Percentiles rank a stretch among this genome's conserved stretches.
phyloP scores from a whole-genome alignment of 2,329 filamentous ascomycete species.

The Lachnellula cervina region DNA sequence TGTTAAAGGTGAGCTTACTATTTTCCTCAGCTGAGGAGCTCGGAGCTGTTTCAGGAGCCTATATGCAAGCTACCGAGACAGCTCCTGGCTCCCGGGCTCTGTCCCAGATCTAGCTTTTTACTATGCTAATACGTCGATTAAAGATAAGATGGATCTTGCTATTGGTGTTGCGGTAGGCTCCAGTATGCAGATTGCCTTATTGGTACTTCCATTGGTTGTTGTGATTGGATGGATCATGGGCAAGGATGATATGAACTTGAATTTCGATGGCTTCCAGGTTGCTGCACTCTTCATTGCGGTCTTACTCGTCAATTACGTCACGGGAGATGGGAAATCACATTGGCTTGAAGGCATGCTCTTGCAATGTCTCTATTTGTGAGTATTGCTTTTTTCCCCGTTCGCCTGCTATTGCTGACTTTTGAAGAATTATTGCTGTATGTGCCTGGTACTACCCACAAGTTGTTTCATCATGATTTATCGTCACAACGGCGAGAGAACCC shows the following conservation, averaged over 20 bases:
- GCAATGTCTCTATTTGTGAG: constrained; percentile 29
- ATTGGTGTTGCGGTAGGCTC: constrained; percentile 80
- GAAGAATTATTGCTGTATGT: constrained; percentile 19
- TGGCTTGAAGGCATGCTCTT: constrained; percentile 35
- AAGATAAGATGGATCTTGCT: constrained; percentile 72
- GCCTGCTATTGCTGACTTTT: neutral
- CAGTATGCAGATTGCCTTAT: constrained; percentile 76
- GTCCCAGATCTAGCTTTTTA: too few species aligned
- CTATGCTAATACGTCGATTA: too few species aligned
- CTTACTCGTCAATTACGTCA: constrained; percentile 80
- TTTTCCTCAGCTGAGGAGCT: too few species aligned
- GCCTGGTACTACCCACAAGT: constrained; percentile 19
- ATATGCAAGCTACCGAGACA: too few species aligned
- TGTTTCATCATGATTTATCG: neutral
- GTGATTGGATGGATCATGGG: constrained; percentile 74
- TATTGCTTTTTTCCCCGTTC: neutral
- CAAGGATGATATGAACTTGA: constrained; percentile 60
- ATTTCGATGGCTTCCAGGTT: constrained; percentile 79
- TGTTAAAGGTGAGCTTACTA: constrained; percentile 66
- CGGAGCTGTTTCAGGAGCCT: too few species aligned
- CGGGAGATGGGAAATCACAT: constrained; percentile 62
- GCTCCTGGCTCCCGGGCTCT: too few species aligned
- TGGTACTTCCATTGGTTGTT: constrained; percentile 75
- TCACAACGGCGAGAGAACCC: neutral
- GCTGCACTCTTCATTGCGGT: constrained; percentile 79